Conservation (phyloP, 1,284 basidiomycete genomes). For the Fomitopsis pinicola region DNA sequence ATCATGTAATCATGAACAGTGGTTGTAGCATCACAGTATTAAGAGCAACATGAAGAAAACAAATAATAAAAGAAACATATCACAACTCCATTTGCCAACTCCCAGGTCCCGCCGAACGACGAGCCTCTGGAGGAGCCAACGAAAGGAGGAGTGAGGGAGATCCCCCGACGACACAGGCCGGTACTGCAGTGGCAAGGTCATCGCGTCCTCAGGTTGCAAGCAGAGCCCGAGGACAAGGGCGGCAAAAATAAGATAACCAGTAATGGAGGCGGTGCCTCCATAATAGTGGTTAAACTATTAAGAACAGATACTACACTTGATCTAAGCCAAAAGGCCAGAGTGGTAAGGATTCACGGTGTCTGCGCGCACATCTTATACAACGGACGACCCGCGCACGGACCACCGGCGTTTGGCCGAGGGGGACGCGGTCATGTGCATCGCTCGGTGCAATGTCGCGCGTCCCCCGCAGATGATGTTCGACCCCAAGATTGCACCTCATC, state of each 20-base stretch:
- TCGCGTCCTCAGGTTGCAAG: conserved; percentile 26
- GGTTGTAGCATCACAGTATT: not conserved
- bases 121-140: not conserved
- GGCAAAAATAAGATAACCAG: conserved; percentile 39
- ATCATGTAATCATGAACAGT: too few species aligned
- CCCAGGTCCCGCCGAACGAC: not conserved
- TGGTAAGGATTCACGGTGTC: conserved; percentile 38
- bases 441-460: too few species aligned
- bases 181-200: conserved; percentile 28
- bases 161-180: conserved; percentile 28
- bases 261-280: conserved; percentile 36
- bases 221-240: conserved; percentile 28
- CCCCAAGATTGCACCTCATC: too few species aligned
- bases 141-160: conserved; percentile 3
- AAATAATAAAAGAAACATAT: not conserved
- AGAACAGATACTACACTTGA: conserved; percentile 94
- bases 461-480: too few species aligned
- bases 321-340: conserved; percentile 94
- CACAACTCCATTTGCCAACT: conserved; percentile 4
- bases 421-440: not conserved
- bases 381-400: conserved; percentile 2
- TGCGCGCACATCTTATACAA: not conserved
- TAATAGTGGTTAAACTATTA: conserved; percentile 76
- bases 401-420: not conserved
- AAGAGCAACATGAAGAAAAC: not conserved